Base-by-base conservation (phyloP, 305 asterid genomes). In the Solanum hybrid region DNA sequence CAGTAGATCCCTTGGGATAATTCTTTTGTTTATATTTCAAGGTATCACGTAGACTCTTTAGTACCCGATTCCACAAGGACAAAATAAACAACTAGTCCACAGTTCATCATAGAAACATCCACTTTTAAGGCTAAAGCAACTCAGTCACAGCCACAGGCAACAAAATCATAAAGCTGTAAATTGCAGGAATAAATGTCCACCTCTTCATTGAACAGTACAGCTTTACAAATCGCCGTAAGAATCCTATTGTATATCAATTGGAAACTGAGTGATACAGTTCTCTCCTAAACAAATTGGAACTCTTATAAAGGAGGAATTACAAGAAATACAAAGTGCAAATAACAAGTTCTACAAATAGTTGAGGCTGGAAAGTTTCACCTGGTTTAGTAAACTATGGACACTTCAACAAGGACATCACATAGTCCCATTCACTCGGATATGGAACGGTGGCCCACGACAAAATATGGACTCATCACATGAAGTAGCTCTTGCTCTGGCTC, bases 371-470 rank as follows among this genome's bases (percentile, higher is more conserved):
- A 85, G 5, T 85, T n/a, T 85, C 88, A 85, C 88, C 33, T 11
- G 33, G 33, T 85, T 85, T 57, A 11, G 75, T 31, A 6, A 31
- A 85, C 46, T 34, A 57, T 57, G 33, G 51, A 85, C 77, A 85
- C 46, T 57, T 85, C 76, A 85, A 57, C 9, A 85, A 85, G 33
- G 88, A 57, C 12, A 85, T 95, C 95, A 96, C 5, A 92, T 93
- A 85, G 98, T 93, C 57, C 99, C 99, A 83, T 92, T 93, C 46
- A 97, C 99, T 86, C 93, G 95, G 80, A 97, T 95, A 91, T 94
- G 99, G 93, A 95, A 96, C 0, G 99, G 99, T 18, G 99, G 98
- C 37, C 99, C 99, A 29, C 99, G 97, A 88, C 99, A 97, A 90
- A 96, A 94, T 91, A 97, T 97, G 46, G 99, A 98, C 92, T 95